Evolutionary conservation across 2,329 filamentous ascomycete species (phyloP).

Genomic region (Epichloe sp.): DNA sequence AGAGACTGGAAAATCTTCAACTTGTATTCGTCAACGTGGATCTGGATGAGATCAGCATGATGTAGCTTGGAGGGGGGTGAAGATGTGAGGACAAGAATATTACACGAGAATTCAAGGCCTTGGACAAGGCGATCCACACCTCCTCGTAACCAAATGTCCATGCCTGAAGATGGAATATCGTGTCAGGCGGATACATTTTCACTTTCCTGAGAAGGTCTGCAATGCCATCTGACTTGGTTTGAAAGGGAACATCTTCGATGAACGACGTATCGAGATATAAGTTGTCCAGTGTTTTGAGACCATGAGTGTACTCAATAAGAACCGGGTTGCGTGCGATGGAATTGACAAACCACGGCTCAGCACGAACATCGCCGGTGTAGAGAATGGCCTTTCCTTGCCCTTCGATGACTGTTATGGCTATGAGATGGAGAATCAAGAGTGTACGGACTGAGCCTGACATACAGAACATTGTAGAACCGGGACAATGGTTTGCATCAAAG

Average conservation of each 20-base stretch:
- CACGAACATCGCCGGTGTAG: constrained; percentile 81
- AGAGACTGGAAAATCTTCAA: constrained; percentile 58
- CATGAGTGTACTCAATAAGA: constrained; percentile 59
- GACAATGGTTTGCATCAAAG: constrained; percentile 84
- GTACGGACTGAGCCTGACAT: constrained; percentile 12
- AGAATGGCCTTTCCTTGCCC: constrained; percentile 57
- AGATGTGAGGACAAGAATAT: neutral
- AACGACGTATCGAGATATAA: constrained; percentile 89
- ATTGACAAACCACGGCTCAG: constrained; percentile 78
- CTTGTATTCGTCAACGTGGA: constrained; percentile 79
- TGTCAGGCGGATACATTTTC: constrained; percentile 53
- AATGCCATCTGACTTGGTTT: constrained; percentile 61
- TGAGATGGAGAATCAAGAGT: neutral
- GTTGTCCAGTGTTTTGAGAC: constrained; percentile 56
- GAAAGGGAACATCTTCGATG: constrained; percentile 28
- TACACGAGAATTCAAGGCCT: constrained; percentile 52
- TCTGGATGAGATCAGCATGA: constrained; percentile 24
- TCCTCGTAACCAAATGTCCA: constrained; percentile 92
- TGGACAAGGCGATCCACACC: constrained; percentile 72
- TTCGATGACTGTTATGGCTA: constrained; percentile 52
- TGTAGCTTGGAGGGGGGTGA: neutral
- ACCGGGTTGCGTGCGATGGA: constrained; percentile 56
- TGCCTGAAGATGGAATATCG: constrained; percentile 69
- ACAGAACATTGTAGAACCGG: constrained; percentile 82
- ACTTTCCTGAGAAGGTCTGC: constrained; percentile 60